Conservation (phyloP, 345 rosid genomes). For the Ceriops zippeliana region DNA sequence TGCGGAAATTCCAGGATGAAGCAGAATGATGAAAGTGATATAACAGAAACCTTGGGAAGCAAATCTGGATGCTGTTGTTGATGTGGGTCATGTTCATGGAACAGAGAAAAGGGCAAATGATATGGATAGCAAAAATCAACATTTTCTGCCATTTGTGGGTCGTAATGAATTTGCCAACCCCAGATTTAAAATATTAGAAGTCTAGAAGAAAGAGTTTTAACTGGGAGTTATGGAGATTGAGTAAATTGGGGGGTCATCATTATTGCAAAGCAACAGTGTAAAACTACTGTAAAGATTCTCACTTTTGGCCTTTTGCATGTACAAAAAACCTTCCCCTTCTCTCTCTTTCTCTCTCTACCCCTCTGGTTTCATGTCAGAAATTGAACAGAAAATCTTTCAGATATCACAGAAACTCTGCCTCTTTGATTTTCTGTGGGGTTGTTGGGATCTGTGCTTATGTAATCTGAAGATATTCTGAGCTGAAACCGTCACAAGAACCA, state of each 20-base stretch:
- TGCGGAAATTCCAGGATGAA: neutral
- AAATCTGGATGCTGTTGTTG: constrained; percentile 17
- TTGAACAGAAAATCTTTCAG: constrained; percentile 43
- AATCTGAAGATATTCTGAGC: constrained; percentile 30
- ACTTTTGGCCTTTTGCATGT: constrained; percentile 18
- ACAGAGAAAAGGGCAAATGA: constrained; percentile 21
- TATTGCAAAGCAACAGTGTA: constrained; percentile 2
- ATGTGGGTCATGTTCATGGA: constrained; percentile 24
- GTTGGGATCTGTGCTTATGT: constrained; percentile 51
- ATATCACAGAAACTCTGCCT: constrained; percentile 26
- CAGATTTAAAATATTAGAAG: constrained; percentile 20
- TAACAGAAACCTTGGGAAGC: constrained; percentile 22
- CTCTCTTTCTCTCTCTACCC: neutral
- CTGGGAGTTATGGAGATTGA: constrained; percentile 42
- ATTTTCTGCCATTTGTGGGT: constrained; percentile 21
- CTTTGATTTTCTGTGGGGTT: constrained; percentile 38
- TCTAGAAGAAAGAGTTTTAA: constrained; percentile 16
- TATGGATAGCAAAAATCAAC: constrained; percentile 28
- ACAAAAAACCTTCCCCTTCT: neutral
- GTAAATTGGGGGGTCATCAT: constrained; percentile 25
- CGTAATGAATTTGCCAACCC: neutral
- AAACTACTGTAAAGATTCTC: constrained; percentile 37
- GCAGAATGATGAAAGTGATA: constrained; percentile 12
- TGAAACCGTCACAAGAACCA: constrained; percentile 32
- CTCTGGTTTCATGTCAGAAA: constrained; percentile 31